These are phyloP conservation scores for Claviceps sorghi DNA, from an alignment of 2,329 filamentous ascomycete species.

Conservation along the genomic window DNA sequence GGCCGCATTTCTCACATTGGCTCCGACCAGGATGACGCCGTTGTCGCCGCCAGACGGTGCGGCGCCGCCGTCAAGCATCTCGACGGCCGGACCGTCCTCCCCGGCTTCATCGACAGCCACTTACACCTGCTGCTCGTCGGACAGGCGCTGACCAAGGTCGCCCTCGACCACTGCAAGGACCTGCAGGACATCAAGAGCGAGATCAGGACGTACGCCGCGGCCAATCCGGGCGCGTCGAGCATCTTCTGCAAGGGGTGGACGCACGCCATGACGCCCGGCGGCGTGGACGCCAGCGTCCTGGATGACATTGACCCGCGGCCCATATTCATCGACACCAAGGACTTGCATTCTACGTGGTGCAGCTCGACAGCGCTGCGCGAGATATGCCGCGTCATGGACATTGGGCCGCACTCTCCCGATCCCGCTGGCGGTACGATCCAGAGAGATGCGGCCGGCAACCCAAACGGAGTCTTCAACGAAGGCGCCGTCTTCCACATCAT, in stretches of 20 bases:
- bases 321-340: constrained; percentile 42
- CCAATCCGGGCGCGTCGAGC: constrained; percentile 30
- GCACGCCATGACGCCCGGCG: constrained; percentile 32
- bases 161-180: constrained; percentile 31
- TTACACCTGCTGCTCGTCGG: constrained; percentile 41
- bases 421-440: constrained; percentile 38
- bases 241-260: constrained; percentile 43
- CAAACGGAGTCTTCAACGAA: constrained; percentile 37
- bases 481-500: constrained; percentile 36
- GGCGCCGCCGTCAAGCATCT: constrained; percentile 16
- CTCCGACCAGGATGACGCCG: constrained; percentile 12
- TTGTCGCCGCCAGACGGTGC: constrained; percentile 11
- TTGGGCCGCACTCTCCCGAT: constrained; percentile 27
- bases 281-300: constrained; percentile 28
- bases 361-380: constrained; percentile 36
- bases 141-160: constrained; percentile 36
- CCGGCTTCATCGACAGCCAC: constrained; percentile 44
- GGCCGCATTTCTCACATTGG: constrained; percentile 22
- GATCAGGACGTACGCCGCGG: constrained; percentile 30
- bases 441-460: constrained; percentile 30
- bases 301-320: constrained; percentile 39
- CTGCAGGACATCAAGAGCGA: constrained; percentile 33
- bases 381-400: constrained; percentile 21
- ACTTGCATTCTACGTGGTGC: constrained; percentile 43
- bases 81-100: constrained; percentile 27